Percentiles rank a stretch among this genome's conserved stretches.
Evolutionary conservation across 1,284 basidiomycete species (phyloP).

Genomic region (Phaffia rhodozyma): DNA sequence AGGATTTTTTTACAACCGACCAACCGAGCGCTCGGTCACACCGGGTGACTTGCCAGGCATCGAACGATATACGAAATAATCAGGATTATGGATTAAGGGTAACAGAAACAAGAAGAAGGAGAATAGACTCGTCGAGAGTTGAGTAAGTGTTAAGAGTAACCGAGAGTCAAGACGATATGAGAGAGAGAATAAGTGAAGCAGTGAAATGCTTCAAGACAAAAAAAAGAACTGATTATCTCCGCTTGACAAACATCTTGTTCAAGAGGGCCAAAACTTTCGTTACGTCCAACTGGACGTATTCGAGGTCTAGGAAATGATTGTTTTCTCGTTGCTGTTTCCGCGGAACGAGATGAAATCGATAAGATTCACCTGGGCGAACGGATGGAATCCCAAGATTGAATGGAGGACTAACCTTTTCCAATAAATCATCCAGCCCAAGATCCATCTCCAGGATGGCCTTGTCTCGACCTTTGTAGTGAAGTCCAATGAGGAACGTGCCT

Average conservation of each 20-base stretch:
- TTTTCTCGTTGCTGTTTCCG: slow-evolving; percentile 84
- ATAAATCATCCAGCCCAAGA: slow-evolving; percentile 93
- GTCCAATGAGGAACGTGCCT: slow-evolving; percentile 94
- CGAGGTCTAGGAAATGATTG: slow-evolving; percentile 84
- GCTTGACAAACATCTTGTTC: slow-evolving; percentile 81
- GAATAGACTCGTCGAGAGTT: no score
- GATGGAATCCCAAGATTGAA: background rate
- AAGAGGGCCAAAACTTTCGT: slow-evolving; percentile 81
- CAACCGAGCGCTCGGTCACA: no score
- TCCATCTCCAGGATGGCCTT: slow-evolving; percentile 99
- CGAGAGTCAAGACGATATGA: slow-evolving; percentile 2
- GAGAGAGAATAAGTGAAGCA: background rate
- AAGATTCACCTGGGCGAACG: no score
- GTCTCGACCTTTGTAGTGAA: slow-evolving; percentile 98
- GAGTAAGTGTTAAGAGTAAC: no score
- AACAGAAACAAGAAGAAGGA: no score
- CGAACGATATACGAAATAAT: no score
- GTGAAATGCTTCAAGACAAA: no score
- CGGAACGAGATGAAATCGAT: background rate
- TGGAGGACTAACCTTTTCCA: slow-evolving; percentile 69
- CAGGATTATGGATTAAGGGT: no score
- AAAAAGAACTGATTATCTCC: slow-evolving; percentile 25
- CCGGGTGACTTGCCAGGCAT: no score
- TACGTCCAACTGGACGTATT: slow-evolving; percentile 95
- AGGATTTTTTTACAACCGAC: no score